Conservation (phyloP, 2,329 filamentous ascomycete genomes). For the Aspergillus sp. region DNA sequence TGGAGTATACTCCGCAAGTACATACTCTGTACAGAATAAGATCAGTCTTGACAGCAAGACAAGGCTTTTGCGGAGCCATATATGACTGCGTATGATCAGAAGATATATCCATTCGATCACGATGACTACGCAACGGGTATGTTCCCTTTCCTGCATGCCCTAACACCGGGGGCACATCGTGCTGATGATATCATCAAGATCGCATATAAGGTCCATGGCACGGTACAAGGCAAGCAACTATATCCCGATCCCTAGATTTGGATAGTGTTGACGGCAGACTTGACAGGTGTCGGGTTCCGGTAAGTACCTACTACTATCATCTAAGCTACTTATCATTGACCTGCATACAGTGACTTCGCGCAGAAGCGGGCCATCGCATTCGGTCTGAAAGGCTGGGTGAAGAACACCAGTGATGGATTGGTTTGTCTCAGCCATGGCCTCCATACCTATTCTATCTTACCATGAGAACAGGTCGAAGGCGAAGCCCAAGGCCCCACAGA, state of each 20-base stretch:
- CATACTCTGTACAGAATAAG: too few relatives aligned
- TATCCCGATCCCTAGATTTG: neutral
- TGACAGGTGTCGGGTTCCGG: conserved; percentile 27
- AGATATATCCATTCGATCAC: neutral
- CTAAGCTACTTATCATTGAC: neutral
- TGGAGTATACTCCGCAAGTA: too few relatives aligned
- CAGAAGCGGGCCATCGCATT: conserved; percentile 36
- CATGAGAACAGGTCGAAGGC: conserved; percentile 62
- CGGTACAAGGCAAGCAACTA: conserved; percentile 55
- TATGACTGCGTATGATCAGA: too few relatives aligned
- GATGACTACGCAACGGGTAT: conserved; percentile 6
- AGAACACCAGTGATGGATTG: conserved; percentile 40
- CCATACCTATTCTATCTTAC: conserved; percentile 1
- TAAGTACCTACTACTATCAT: conserved; percentile 5
- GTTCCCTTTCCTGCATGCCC: neutral
- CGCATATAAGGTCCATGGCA: conserved; percentile 51
- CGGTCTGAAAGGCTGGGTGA: conserved; percentile 42
- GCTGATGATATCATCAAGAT: conserved; percentile 17
- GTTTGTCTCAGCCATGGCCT: conserved; percentile 20
- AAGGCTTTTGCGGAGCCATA: too few relatives aligned
- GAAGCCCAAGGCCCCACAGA: conserved; percentile 72
- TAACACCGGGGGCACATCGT: conserved; percentile 2
- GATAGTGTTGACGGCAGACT: neutral
- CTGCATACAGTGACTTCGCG: conserved; percentile 31
- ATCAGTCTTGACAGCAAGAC: too few relatives aligned